Conservation (phyloP, 1,284 basidiomycete species). For the Cyathus olla region DNA sequence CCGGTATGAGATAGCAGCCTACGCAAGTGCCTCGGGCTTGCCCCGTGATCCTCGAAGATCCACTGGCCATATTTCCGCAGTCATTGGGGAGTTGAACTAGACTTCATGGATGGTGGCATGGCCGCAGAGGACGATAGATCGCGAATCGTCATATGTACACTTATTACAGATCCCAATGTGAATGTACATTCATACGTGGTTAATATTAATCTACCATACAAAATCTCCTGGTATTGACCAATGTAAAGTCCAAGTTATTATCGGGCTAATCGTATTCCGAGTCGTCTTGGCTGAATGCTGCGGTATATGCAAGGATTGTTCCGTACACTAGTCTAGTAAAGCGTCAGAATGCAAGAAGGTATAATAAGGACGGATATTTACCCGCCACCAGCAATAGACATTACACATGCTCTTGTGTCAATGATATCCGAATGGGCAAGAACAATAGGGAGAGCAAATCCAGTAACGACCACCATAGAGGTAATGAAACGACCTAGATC, state of each 20-base stretch:
- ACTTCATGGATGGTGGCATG: too few species aligned
- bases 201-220: too few species aligned
- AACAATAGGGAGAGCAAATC: conserved; percentile 93
- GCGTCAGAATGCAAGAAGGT: conserved; percentile 13
- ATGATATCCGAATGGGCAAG: conserved; percentile 95
- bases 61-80: too few species aligned
- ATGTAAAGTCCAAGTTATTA: conserved; percentile 19
- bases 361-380: conserved; percentile 46
- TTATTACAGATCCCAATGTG: too few species aligned
- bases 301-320: conserved; percentile 90
- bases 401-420: conserved; percentile 85
- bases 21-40: conserved; percentile 54
- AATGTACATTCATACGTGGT: too few species aligned
- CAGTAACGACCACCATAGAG: conserved; percentile 89
- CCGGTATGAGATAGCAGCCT: conserved; percentile 74
- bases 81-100: too few species aligned
- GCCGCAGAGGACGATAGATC: too few species aligned
- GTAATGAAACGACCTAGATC: conserved; percentile 96
- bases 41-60: too few species aligned
- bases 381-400: conserved; percentile 96
- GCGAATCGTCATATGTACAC: too few species aligned
- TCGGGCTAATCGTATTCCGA: conserved; percentile 73
- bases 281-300: conserved; percentile 83
- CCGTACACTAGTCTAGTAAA: conserved; percentile 86
- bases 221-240: background rate